Evolutionary conservation across 352 stramenopile genomes (phyloP).

Genomic region (Phytopythium aichiense): DNA sequence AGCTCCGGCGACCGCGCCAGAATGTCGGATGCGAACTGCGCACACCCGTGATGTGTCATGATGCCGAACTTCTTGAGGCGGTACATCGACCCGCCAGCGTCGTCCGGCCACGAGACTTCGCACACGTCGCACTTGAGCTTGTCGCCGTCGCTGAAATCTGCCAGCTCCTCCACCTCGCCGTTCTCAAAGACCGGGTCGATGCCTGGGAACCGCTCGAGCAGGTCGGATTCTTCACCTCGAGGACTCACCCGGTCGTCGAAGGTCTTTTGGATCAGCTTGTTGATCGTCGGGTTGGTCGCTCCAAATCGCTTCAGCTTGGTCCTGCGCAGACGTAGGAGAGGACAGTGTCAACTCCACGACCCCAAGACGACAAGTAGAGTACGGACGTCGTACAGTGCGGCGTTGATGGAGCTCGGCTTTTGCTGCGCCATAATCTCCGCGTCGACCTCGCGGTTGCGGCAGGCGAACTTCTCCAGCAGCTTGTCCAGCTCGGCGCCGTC

Average conservation of each 20-base stretch:
- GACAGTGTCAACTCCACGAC: background rate
- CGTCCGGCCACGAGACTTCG: conserved; percentile 79
- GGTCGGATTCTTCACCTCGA: conserved; percentile 36
- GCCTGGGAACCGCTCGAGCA: conserved; percentile 55
- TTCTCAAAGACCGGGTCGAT: conserved; percentile 73
- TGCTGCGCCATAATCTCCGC: conserved; percentile 57
- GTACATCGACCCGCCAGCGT: conserved; percentile 50
- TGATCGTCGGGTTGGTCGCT: conserved; percentile 57
- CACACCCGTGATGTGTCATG: conserved; percentile 67
- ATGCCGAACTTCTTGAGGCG: conserved; percentile 42
- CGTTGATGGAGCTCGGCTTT: conserved; percentile 43
- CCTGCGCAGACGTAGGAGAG: conserved; percentile 16
- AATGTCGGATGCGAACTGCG: conserved; percentile 72
- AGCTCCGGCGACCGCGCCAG: conserved; percentile 56
- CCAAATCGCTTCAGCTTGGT: conserved; percentile 68
- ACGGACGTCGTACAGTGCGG: conserved; percentile 39
- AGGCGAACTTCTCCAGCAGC: conserved; percentile 65
- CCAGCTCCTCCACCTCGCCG: conserved; percentile 49
- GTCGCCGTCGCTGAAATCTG: conserved; percentile 9
- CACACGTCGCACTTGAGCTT: conserved; percentile 67
- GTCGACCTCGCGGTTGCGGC: conserved; percentile 48
- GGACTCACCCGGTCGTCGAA: conserved; percentile 55
- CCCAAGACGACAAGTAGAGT: background rate
- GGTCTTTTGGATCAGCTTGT: conserved; percentile 64
- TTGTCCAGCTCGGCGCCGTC: conserved; percentile 47